A percentile compares a stretch with the other conserved stretches of the same genome.
These are phyloP conservation scores for Neoscytalidium dimidiatum DNA, from an alignment of 2,329 filamentous ascomycete species.

Conservation along the genomic window DNA sequence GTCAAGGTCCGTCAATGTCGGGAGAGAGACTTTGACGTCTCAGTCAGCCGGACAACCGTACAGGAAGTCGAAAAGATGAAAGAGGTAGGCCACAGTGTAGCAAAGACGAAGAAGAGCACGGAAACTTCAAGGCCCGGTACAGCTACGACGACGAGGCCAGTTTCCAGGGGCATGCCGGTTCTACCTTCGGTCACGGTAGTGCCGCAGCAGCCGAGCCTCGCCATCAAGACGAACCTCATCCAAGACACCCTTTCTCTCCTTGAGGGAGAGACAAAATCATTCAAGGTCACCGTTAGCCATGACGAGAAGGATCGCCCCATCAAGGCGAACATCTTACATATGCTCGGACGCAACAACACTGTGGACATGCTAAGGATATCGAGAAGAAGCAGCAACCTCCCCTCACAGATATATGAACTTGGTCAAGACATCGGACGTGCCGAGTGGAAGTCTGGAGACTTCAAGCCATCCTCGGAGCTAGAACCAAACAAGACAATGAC, in stretches of 20 bases:
- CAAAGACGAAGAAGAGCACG: neutral
- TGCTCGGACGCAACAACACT: conserved; percentile 88
- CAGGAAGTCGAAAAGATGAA: conserved; percentile 16
- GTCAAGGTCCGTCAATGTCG: conserved; percentile 16
- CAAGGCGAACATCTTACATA: conserved; percentile 78
- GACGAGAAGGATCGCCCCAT: conserved; percentile 59
- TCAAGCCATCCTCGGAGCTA: conserved; percentile 33
- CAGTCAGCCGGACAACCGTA: neutral
- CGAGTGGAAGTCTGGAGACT: conserved; percentile 34
- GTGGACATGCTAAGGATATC: conserved; percentile 75
- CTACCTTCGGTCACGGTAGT: conserved; percentile 72
- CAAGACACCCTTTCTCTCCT: conserved; percentile 90
- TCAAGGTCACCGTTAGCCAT: conserved; percentile 81
- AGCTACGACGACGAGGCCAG: neutral
- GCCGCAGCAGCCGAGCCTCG: conserved; percentile 72
- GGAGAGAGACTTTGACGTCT: conserved; percentile 14
- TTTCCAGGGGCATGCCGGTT: conserved; percentile 16
- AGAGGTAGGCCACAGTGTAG: conserved; percentile 4
- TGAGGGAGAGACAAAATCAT: conserved; percentile 79
- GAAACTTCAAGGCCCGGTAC: conserved; percentile 10
- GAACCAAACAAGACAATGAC: conserved; percentile 56
- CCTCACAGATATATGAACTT: conserved; percentile 81
- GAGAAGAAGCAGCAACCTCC: conserved; percentile 73
- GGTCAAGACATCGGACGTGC: conserved; percentile 74
- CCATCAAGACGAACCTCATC: conserved; percentile 73